Evolutionary conservation across 148 eudicot species (phyloP).

Genomic region (Gaultheria prostrata): DNA sequence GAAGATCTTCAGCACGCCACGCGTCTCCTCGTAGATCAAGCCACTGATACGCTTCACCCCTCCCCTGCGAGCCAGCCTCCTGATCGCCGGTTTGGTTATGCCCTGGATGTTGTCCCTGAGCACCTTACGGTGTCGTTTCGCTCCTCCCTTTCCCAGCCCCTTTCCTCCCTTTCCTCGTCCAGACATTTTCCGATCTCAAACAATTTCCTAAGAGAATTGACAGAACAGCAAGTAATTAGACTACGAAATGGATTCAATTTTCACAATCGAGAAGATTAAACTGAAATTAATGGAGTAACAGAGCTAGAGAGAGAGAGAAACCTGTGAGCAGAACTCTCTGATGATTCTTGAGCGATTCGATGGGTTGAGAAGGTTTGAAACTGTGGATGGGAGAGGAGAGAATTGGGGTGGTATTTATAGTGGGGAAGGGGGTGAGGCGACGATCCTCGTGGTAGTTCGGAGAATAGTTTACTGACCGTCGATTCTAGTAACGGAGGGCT

Average conservation of each 20-base stretch:
- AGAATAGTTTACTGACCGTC: neutral
- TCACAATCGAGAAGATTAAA: no score
- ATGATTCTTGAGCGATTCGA: no score
- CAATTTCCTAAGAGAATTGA: no score
- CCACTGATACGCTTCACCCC: conserved; percentile 18
- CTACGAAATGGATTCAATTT: no score
- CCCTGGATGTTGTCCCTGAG: conserved; percentile 16
- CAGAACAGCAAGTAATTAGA: neutral
- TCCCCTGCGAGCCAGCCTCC: conserved; percentile 18
- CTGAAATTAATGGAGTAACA: neutral
- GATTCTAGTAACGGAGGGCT: neutral
- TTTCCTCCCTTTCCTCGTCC: conserved; percentile 62
- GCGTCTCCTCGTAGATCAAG: conserved; percentile 22
- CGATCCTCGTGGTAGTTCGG: neutral
- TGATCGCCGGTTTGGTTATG: conserved; percentile 13
- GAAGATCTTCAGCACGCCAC: conserved; percentile 23
- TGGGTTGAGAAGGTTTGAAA: neutral
- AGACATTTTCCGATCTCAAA: conserved; percentile 30
- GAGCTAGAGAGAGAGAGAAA: neutral
- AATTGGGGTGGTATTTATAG: neutral
- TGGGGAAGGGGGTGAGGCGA: neutral
- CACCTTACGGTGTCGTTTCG: conserved; percentile 12
- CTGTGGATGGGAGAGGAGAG: neutral
- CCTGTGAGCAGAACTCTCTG: neutral
- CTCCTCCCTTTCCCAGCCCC: conserved; percentile 48